These are phyloP conservation scores for Aspergillus thermomutatus DNA, from an alignment of 2,329 filamentous ascomycete species.

Conservation along the genomic window DNA sequence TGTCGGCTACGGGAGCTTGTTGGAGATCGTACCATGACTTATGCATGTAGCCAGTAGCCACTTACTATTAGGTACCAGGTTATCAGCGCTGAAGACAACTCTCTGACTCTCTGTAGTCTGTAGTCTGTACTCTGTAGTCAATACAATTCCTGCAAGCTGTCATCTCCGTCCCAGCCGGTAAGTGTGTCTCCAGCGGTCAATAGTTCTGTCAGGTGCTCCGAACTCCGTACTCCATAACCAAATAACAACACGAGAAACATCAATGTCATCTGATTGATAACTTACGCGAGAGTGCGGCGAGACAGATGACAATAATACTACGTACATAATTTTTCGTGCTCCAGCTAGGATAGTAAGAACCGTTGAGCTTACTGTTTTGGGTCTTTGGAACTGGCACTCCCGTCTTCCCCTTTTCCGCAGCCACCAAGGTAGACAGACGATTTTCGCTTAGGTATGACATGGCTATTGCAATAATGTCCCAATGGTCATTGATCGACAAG, in stretches of 20 bases:
- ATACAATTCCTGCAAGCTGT: neutral
- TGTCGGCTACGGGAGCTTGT: neutral
- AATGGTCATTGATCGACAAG: neutral
- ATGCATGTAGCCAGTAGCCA: neutral
- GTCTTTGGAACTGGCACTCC: neutral
- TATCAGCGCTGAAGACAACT: neutral
- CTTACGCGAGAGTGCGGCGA: too few species aligned
- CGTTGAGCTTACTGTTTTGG: neutral
- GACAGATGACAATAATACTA: too few species aligned
- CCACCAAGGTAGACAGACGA: neutral
- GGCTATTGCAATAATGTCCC: neutral
- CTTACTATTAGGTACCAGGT: too few species aligned
- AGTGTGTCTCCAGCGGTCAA: too few species aligned
- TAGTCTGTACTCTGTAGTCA: neutral
- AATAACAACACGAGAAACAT: too few species aligned
- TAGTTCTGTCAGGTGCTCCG: too few species aligned
- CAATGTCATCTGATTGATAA: too few species aligned
- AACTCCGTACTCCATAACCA: too few species aligned
- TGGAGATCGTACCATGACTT: slow-evolving; percentile 5
- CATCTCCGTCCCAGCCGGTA: too few species aligned
- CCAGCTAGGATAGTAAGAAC: neutral
- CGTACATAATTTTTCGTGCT: too few species aligned
- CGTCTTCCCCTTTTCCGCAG: neutral
- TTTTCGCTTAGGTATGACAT: neutral
- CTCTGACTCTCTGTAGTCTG: neutral